Evolutionary conservation across 768 basidiomycete genomes (phyloP).

Genomic region (Termitomyces titanicus): DNA sequence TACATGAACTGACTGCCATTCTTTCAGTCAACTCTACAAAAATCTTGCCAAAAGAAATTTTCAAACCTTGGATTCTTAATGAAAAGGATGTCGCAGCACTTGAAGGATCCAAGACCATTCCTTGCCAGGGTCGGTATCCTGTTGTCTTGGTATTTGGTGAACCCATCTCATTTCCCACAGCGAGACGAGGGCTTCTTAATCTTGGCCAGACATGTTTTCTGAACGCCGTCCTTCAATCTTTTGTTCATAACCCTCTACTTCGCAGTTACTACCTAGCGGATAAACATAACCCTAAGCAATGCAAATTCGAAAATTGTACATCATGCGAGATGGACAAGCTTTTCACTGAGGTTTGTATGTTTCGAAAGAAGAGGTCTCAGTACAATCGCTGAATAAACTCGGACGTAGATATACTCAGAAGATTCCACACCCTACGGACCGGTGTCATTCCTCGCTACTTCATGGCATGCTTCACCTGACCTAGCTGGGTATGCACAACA

Average conservation of each 20-base stretch:
- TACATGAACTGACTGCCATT: not conserved
- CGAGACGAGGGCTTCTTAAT: slow-evolving; percentile 81
- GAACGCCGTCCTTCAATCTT: slow-evolving; percentile 85
- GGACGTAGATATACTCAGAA: slow-evolving; percentile 49
- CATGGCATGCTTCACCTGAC: slow-evolving; percentile 79
- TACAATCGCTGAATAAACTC: slow-evolving; percentile 1
- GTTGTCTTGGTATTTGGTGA: not conserved
- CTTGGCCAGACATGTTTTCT: slow-evolving; percentile 94
- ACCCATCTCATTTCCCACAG: slow-evolving; percentile 28
- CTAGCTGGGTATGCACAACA: slow-evolving; percentile 92
- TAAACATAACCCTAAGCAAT: slow-evolving; percentile 74
- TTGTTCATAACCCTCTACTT: slow-evolving; percentile 86
- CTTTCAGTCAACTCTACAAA: slow-evolving; percentile 16
- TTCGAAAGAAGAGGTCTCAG: not conserved
- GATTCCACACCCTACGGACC: slow-evolving; percentile 72
- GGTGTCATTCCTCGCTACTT: slow-evolving; percentile 74
- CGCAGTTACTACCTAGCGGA: slow-evolving; percentile 89
- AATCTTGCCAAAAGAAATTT: slow-evolving; percentile 26
- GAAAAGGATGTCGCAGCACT: slow-evolving; percentile 40
- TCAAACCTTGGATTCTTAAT: slow-evolving; percentile 35
- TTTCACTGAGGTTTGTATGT: slow-evolving; percentile 57
- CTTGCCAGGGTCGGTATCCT: slow-evolving; percentile 66
- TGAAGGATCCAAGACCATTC: slow-evolving; percentile 44
- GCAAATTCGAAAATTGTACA: slow-evolving; percentile 71
- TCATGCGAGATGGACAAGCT: slow-evolving; percentile 94